Evolutionary conservation across 1,139 yeast species (phyloP).

Genomic region (Lodderomyces orthopsilosis): DNA sequence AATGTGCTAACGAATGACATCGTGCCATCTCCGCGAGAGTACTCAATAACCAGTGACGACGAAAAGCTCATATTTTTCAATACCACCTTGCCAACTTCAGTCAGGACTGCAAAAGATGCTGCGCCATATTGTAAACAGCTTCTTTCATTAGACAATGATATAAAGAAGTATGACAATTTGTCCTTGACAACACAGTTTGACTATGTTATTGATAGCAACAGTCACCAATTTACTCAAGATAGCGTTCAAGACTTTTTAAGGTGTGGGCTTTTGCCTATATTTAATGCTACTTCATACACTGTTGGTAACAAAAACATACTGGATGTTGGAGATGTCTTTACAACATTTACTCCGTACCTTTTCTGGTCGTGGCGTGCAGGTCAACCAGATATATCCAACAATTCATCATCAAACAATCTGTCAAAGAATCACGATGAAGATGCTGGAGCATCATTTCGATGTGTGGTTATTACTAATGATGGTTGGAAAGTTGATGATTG

Average conservation of each 20-base stretch:
- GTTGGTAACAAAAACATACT: conserved; percentile 13
- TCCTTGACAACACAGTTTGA: conserved; percentile 34
- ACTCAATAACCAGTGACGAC: conserved; percentile 22
- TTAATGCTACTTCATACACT: conserved; percentile 35
- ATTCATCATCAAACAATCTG: background rate
- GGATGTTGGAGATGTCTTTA: conserved; percentile 17
- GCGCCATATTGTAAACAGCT: conserved; percentile 11
- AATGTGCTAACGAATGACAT: conserved; percentile 30
- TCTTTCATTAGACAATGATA: conserved; percentile 2
- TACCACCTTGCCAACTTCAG: conserved; percentile 15
- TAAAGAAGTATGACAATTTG: conserved; percentile 15
- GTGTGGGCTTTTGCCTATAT: conserved; percentile 63
- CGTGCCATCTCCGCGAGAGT: conserved; percentile 18
- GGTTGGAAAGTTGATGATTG: conserved; percentile 70
- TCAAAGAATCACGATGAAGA: conserved; percentile 13
- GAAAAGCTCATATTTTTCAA: conserved; percentile 20
- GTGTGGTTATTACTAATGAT: conserved; percentile 51
- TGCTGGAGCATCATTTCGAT: conserved; percentile 45
- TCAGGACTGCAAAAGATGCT: conserved; percentile 11
- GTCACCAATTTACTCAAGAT: conserved; percentile 27
- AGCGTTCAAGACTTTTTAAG: conserved; percentile 35
- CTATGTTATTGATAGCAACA: conserved; percentile 32
- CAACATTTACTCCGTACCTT: conserved; percentile 26
- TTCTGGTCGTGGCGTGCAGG: conserved; percentile 73
- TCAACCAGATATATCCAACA: conserved; percentile 32